Conservation (phyloP, 106 monocot genomes). For the Acanthochlamys bracteata region DNA sequence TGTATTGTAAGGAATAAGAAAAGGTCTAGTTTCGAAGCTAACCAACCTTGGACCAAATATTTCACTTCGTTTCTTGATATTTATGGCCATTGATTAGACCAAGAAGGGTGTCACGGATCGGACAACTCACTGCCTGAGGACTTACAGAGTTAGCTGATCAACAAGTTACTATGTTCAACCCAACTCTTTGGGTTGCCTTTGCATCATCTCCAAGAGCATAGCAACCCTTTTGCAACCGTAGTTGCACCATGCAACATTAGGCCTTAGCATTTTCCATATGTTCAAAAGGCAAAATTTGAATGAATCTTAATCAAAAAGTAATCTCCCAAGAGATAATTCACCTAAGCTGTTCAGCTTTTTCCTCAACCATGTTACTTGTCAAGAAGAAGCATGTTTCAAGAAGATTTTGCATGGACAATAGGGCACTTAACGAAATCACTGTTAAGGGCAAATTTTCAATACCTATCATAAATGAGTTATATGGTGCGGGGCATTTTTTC, state of each 20-base stretch:
- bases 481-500: background rate
- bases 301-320: too few relatives aligned
- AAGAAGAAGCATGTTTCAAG: background rate
- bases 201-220: background rate
- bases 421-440: background rate
- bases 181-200: too few relatives aligned
- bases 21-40: too few relatives aligned
- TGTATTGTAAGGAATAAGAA: too few relatives aligned
- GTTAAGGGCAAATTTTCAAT: conserved; percentile 8
- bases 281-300: conserved; percentile 1
- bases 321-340: background rate
- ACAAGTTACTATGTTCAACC: background rate
- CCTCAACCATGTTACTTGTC: background rate
- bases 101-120: too few relatives aligned
- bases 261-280: background rate
- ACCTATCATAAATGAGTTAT: conserved; percentile 7
- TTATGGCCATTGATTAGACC: too few relatives aligned
- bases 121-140: background rate
- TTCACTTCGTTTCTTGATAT: too few relatives aligned
- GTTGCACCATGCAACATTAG: background rate
- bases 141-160: background rate
- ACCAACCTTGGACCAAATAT: too few relatives aligned
- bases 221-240: background rate
- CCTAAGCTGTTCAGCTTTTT: background rate
- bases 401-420: background rate